A percentile compares a stretch with the other conserved stretches of the same genome.
These are phyloP conservation scores for Apiotrichum mycotoxinovorans DNA, from an alignment of 1,284 basidiomycete species.

Conservation along the genomic window DNA sequence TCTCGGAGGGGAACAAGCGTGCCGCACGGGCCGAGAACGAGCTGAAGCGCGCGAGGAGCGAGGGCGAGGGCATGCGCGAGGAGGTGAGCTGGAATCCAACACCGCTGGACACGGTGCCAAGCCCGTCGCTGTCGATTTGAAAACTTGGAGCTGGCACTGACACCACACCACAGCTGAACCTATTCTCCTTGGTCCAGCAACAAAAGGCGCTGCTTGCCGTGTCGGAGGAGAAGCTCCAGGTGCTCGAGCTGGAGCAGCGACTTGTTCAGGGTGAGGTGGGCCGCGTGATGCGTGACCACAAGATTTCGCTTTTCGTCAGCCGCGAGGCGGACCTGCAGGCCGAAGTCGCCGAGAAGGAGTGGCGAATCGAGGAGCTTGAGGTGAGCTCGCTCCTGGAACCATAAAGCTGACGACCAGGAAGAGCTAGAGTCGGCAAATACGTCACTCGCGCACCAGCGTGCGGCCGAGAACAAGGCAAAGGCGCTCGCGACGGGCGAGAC, in stretches of 20 bases:
- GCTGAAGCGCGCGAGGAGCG: constrained; percentile 21
- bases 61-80: constrained; percentile 35
- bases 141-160: too few species aligned
- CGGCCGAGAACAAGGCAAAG: constrained; percentile 21
- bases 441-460: constrained; percentile 29
- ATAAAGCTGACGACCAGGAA: constrained; percentile 13
- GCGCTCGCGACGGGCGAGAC: constrained; percentile 16
- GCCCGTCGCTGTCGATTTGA: too few species aligned
- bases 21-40: constrained; percentile 15
- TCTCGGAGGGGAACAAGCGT: constrained; percentile 10
- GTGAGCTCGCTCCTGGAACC: constrained; percentile 20
- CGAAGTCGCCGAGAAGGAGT: constrained; percentile 31
- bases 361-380: constrained; percentile 27
- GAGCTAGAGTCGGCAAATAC: constrained; percentile 29
- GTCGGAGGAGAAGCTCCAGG: constrained; percentile 36
- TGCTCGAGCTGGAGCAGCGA: constrained; percentile 38
- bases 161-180: constrained; percentile 27
- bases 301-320: constrained; percentile 35
- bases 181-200: constrained; percentile 31
- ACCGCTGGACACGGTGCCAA: too few species aligned
- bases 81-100: constrained; percentile 30
- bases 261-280: constrained; percentile 30
- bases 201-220: constrained; percentile 39
- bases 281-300: constrained; percentile 41
- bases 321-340: constrained; percentile 32